Evolutionary conservation across 305 asterid species (phyloP).

Genomic region (Fraxinus floribunda): DNA sequence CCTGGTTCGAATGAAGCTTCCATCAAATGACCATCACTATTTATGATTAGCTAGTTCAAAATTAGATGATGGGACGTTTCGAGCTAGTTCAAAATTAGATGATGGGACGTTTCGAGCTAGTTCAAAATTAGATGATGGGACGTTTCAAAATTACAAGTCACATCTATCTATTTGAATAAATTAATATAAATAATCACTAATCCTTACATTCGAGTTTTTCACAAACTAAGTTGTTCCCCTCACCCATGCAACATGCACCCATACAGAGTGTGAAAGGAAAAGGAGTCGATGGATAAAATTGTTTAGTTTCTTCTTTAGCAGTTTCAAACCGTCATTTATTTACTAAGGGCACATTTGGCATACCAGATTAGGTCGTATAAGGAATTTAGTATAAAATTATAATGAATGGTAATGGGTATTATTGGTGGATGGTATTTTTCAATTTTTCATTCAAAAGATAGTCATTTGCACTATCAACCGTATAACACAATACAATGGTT

Average conservation of each 20-base stretch:
- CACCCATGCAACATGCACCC: background rate
- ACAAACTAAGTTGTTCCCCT: background rate
- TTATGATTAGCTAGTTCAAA: background rate
- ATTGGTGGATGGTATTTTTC: background rate
- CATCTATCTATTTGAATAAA: background rate
- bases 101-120: background rate
- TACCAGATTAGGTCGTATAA: background rate
- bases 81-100: no score
- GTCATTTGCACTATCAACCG: background rate
- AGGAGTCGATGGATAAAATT: background rate
- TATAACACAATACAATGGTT: background rate
- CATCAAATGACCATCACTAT: background rate
- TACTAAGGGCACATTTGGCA: background rate
- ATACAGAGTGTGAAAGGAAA: background rate
- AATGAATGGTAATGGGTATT: background rate
- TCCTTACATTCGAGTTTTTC: background rate
- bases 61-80: background rate
- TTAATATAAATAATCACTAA: background rate
- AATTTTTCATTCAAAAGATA: background rate
- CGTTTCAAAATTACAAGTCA: background rate
- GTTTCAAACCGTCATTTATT: background rate
- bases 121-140: background rate
- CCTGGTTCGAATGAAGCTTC: background rate
- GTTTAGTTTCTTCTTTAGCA: background rate
- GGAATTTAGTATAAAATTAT: background rate